A percentile compares a stretch with the other conserved stretches of the same genome.
These are phyloP conservation scores for Lachnellula occidentalis DNA, from an alignment of 2,329 filamentous ascomycete species.

Conservation along the genomic window DNA sequence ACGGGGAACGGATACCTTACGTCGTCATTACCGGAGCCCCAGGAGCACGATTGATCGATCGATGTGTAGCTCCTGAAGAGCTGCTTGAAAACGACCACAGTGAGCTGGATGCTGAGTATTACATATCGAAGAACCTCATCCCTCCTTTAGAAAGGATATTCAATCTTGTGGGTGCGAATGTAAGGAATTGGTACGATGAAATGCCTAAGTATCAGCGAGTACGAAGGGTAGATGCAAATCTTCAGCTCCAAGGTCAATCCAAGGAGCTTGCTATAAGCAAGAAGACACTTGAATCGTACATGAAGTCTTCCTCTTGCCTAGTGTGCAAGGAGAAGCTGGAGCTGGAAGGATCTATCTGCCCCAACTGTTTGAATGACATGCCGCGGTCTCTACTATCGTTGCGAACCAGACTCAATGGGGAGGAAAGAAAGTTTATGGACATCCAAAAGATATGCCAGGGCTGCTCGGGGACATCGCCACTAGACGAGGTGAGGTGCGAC, in stretches of 20 bases:
- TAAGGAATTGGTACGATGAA: constrained; percentile 88
- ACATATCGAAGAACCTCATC: constrained; percentile 92
- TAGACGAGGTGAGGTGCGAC: constrained; percentile 79
- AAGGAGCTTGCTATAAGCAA: constrained; percentile 36
- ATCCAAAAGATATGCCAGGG: constrained; percentile 70
- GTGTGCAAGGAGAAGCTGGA: constrained; percentile 55
- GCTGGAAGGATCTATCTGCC: constrained; percentile 49
- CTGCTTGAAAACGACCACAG: constrained; percentile 71
- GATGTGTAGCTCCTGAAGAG: constrained; percentile 82
- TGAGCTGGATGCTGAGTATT: constrained; percentile 89
- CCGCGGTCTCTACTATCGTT: constrained; percentile 60
- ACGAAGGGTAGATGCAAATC: constrained; percentile 39
- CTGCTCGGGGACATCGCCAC: constrained; percentile 67
- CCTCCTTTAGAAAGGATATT: constrained; percentile 95
- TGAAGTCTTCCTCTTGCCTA: constrained; percentile 73
- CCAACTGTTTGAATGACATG: constrained; percentile 47
- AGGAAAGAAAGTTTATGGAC: constrained; percentile 59
- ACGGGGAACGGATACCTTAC: constrained; percentile 91
- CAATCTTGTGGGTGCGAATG: constrained; percentile 89
- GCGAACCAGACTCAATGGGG: constrained; percentile 52
- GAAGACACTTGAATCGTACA: constrained; percentile 89
- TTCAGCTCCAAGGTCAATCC: constrained; percentile 27
- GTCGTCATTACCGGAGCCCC: constrained; percentile 87
- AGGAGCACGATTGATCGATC: constrained; percentile 77
- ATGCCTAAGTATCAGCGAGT: constrained; percentile 88